phyloP scores from a whole-genome alignment of 352 stramenopile species.

The Globisporangium cylindrosporum region DNA sequence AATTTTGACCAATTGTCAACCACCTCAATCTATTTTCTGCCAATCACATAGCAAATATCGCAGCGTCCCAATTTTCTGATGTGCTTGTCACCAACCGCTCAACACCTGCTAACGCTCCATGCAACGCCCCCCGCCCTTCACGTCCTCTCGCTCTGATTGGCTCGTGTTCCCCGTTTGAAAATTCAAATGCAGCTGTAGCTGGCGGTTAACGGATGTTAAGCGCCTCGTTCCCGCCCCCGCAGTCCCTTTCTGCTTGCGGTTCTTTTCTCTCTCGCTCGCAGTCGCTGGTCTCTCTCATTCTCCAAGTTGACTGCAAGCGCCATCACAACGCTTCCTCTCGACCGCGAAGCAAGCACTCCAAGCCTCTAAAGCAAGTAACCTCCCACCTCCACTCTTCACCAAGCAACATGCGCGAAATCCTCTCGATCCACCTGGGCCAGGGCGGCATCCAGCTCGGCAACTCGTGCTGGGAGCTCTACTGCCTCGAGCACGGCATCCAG shows the following conservation, averaged over 20 bases:
- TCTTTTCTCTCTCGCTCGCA: neutral
- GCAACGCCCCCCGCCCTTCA: slow-evolving; percentile 4
- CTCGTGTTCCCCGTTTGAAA: neutral
- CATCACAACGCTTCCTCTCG: slow-evolving; percentile 17
- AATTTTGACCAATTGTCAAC: slow-evolving; percentile 1
- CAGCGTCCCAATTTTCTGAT: slow-evolving; percentile 8
- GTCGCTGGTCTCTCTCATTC: slow-evolving; percentile 8
- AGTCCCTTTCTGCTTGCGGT: neutral
- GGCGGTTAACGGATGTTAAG: slow-evolving; percentile 8
- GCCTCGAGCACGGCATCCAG: slow-evolving; percentile 87
- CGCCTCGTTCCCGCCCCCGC: neutral
- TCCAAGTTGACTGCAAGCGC: slow-evolving; percentile 18
- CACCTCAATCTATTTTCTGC: neutral
- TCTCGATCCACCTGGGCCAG: slow-evolving; percentile 85
- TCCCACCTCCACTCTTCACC: too few species aligned
- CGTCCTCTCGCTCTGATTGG: neutral
- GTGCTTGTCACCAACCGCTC: slow-evolving; percentile 1
- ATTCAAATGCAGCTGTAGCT: slow-evolving; percentile 2
- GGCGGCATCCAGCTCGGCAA: slow-evolving; percentile 88
- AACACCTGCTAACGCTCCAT: neutral
- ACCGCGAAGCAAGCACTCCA: neutral
- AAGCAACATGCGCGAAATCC: slow-evolving; percentile 58
- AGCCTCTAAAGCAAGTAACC: neutral
- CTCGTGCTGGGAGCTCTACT: slow-evolving; percentile 82
- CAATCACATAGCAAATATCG: slow-evolving; percentile 14